Evolutionary conservation across 306 rosid genomes (phyloP), one percentile per base, ranked within the genome.

Genomic region (Prinsepia uniflora): DNA sequence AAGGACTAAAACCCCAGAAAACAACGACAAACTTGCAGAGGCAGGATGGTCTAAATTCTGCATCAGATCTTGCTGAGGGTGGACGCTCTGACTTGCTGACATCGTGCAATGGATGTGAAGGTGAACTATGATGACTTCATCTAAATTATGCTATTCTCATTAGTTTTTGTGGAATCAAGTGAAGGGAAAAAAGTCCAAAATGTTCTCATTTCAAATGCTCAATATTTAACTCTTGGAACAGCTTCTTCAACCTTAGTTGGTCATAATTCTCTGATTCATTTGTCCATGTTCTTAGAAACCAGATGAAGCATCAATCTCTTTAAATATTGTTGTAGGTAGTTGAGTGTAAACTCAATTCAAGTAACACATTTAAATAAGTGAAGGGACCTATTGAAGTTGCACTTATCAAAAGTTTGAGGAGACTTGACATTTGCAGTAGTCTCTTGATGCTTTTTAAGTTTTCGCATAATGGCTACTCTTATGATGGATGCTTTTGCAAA

Each of bases 61-160:
- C 84, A 63, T 58, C 84, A 36, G 78, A 75, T 79, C 73, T 71
- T 41, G 75, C 34, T 54, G 74, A 80, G 69, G 87, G 86, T 46
- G 81, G 78, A 61, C 52, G 70, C 73, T 72, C 46, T 57, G 87
- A 81, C 59, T 72, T 59, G 71, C 78, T 74, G 9, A 9, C 66
- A 46, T 67, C 62, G 56, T 64, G 81, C 83, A 83, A 80, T 48
- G 96, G 84, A 78, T 78, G 71, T 40, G 86, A 82, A 88, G 98
- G 98, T 90, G 75, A 84, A 75, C 64, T 39, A 34, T 79, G 65
- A 72, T 76, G 65, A 49, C 72, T 60, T 73, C 56, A 50, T 83
- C 70, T 59, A 48, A 66, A 60, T 48, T 72, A 53, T 46, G 40
- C 75, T 62, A 63, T 77, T 73, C 48, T 78, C 64, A 0, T 19